These are phyloP conservation scores for Tephrocybe rancida DNA, from an alignment of 768 basidiomycete genomes.

Conservation along the genomic window DNA sequence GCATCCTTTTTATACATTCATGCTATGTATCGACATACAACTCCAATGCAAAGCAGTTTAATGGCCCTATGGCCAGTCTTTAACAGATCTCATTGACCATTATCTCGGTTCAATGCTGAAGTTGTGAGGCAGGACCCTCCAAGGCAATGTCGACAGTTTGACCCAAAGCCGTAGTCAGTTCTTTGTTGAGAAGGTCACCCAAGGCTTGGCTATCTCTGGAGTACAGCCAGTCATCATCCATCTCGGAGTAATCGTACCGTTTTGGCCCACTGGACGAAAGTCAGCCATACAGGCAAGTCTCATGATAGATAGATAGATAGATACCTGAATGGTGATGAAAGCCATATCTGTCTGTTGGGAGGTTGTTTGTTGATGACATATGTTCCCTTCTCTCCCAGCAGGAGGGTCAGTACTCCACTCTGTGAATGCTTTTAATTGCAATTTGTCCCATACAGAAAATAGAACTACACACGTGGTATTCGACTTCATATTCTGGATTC, in stretches of 20 bases:
- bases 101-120: background rate
- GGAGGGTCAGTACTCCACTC: constrained; percentile 91
- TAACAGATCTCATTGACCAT: too few species aligned
- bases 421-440: constrained; percentile 27
- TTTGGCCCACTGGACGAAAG: constrained; percentile 75
- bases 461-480: constrained; percentile 71
- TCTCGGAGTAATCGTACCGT: constrained; percentile 77
- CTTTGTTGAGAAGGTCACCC: constrained; percentile 64
- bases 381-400: constrained; percentile 74
- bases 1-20: constrained; percentile 4
- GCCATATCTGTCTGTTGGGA: constrained; percentile 96
- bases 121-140: constrained; percentile 20
- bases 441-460: background rate
- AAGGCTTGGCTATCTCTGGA: constrained; percentile 65
- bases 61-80: too few species aligned
- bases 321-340: constrained; percentile 87
- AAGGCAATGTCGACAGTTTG: constrained; percentile 33
- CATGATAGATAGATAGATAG: constrained; percentile 17
- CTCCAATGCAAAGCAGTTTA: background rate
- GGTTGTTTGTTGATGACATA: constrained; percentile 98
- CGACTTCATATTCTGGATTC: constrained; percentile 72
- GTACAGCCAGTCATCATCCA: constrained; percentile 73
- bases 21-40: background rate
- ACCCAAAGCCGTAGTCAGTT: constrained; percentile 49
- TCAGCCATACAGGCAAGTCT: background rate